phyloP scores from a whole-genome alignment of 805 yeast genomes.

The Candida gorgasii region DNA sequence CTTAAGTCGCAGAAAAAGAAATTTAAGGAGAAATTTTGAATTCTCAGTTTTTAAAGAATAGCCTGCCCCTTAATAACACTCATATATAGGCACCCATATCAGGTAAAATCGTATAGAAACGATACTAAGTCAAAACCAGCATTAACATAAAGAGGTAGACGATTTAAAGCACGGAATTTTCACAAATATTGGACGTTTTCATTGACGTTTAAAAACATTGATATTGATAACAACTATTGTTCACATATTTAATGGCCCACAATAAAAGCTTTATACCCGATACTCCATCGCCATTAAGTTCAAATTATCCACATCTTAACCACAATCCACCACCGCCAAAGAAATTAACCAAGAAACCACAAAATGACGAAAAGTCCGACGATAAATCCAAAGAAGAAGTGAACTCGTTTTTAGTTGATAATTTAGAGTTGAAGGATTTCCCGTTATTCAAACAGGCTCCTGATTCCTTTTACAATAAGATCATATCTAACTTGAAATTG shows the following conservation, averaged over 20 bases:
- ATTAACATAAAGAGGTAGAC: too few relatives aligned
- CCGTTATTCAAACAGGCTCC: slow-evolving; percentile 71
- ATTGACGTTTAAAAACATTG: too few relatives aligned
- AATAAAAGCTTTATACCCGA: slow-evolving; percentile 22
- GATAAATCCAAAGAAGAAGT: background rate
- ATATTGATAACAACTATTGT: too few relatives aligned
- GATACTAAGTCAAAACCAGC: background rate
- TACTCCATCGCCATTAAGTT: slow-evolving; percentile 27
- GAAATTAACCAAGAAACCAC: background rate
- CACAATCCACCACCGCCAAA: background rate
- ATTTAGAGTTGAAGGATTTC: slow-evolving; percentile 32
- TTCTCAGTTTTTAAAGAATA: background rate
- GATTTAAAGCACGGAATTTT: too few relatives aligned
- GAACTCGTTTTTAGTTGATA: slow-evolving; percentile 15
- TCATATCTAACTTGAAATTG: slow-evolving; percentile 57
- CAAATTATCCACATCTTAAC: background rate
- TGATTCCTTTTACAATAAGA: slow-evolving; percentile 56
- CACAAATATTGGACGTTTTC: too few relatives aligned
- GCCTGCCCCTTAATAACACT: background rate
- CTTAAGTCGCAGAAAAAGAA: slow-evolving; percentile 3
- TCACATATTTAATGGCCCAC: background rate
- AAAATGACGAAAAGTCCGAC: background rate
- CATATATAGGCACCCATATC: background rate
- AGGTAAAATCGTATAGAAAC: background rate
- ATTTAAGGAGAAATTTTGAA: slow-evolving; percentile 1